These are phyloP conservation scores for Athelia sp. DNA, from an alignment of 1,284 basidiomycete species.

Conservation along the genomic window DNA sequence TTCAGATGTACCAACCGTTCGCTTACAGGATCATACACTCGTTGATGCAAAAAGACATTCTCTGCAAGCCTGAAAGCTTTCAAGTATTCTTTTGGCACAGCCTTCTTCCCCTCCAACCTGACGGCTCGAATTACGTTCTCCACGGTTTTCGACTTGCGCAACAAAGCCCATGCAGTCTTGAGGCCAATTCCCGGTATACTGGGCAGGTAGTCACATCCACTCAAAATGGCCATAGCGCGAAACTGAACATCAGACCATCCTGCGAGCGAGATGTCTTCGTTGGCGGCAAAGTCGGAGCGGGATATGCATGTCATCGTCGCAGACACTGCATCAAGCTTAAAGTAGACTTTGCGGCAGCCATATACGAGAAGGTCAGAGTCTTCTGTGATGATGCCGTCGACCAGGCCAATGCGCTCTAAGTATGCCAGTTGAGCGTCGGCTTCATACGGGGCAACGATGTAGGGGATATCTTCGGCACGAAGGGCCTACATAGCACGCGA, in stretches of 20 bases:
- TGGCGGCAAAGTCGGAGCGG: constrained; percentile 71
- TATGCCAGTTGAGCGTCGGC: constrained; percentile 97
- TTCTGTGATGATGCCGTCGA: constrained; percentile 94
- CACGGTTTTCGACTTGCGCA: constrained; percentile 82
- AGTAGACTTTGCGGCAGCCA: constrained; percentile 83
- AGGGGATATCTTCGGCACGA: constrained; percentile 72
- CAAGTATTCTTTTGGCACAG: constrained; percentile 75
- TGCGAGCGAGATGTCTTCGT: constrained; percentile 69
- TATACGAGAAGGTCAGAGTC: constrained; percentile 98
- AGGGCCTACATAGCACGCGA: constrained; percentile 54
- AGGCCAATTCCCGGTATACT: constrained; percentile 92
- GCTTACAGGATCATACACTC: constrained; percentile 80
- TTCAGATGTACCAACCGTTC: constrained; percentile 68
- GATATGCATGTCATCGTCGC: constrained; percentile 78
- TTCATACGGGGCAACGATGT: constrained; percentile 97
- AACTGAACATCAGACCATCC: constrained; percentile 92
- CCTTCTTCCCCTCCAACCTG: constrained; percentile 81
- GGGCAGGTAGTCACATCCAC: constrained; percentile 95
- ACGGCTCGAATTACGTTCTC: constrained; percentile 84
- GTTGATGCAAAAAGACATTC: constrained; percentile 90
- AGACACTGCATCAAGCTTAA: constrained; percentile 78
- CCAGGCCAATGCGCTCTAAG: constrained; percentile 78
- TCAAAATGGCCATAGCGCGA: constrained; percentile 93
- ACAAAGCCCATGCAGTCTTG: constrained; percentile 86
- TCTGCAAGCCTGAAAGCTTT: constrained; percentile 78